Percentiles rank a stretch among this genome's conserved stretches.
Conservation (phyloP, 2,329 filamentous ascomycete genomes). For the Mycosphaerelloides madeirae region DNA sequence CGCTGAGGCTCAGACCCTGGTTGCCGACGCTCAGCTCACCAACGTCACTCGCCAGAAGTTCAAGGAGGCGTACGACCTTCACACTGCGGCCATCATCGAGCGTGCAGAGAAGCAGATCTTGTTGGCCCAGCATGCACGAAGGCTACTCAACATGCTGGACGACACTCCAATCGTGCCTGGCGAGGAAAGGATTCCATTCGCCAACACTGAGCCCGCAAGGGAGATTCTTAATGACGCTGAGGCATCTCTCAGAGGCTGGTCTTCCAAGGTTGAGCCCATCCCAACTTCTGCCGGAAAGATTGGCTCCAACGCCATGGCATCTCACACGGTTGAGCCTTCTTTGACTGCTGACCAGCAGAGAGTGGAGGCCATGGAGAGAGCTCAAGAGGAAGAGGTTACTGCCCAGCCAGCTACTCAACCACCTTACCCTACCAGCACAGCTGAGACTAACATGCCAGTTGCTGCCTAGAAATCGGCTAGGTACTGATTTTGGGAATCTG, state of each 20-base stretch:
- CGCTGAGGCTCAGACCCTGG: constrained; percentile 90
- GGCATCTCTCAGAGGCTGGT: constrained; percentile 76
- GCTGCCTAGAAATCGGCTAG: no score
- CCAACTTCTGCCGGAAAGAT: constrained; percentile 45
- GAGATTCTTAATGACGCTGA: constrained; percentile 91
- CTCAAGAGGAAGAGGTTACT: constrained; percentile 17
- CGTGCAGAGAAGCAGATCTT: constrained; percentile 96
- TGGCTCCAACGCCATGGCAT: constrained; percentile 43
- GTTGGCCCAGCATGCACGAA: constrained; percentile 82
- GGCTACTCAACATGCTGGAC: constrained; percentile 79
- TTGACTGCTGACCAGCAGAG: constrained; percentile 16
- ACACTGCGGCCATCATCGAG: constrained; percentile 88
- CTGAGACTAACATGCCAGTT: no score
- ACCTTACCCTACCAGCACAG: no score
- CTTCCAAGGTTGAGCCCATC: constrained; percentile 52
- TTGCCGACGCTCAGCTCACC: constrained; percentile 92
- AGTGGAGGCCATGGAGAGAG: constrained; percentile 20
- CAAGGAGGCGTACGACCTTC: constrained; percentile 86
- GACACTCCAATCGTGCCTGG: constrained; percentile 87
- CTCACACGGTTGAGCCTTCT: not conserved
- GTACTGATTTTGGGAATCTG: no score
- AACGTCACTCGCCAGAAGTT: constrained; percentile 95
- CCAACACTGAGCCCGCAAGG: constrained; percentile 62
- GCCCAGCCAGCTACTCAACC: not conserved
- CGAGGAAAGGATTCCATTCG: constrained; percentile 66